These are phyloP conservation scores for Lachnum nothofagi DNA, from an alignment of 2,329 filamentous ascomycete genomes.

Conservation along the genomic window DNA sequence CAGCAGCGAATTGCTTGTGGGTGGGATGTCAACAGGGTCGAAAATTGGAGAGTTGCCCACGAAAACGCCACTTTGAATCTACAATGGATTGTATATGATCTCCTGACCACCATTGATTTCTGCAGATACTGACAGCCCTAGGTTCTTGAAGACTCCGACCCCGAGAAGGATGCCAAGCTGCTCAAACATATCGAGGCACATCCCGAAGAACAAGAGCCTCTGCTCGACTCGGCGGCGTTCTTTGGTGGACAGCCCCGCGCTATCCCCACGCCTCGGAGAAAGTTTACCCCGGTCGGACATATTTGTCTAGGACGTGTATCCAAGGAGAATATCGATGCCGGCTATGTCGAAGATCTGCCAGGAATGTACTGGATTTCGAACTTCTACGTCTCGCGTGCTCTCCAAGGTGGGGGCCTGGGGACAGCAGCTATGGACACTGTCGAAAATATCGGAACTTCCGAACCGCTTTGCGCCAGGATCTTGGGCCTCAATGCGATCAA, in stretches of 20 bases:
- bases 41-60: conserved; percentile 12
- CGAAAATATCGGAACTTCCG: conserved; percentile 18
- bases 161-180: conserved; percentile 16
- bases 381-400: conserved; percentile 26
- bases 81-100: conserved; percentile 8
- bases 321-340: conserved; percentile 6
- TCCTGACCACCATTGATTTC: not conserved
- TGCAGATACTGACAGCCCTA: conserved; percentile 7
- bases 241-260: conserved; percentile 18
- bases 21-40: conserved; percentile 31
- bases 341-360: conserved; percentile 3
- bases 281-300: conserved; percentile 27
- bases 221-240: conserved; percentile 20
- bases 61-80: conserved; percentile 4
- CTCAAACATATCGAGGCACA: conserved; percentile 16
- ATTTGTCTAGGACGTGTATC: conserved; percentile 20
- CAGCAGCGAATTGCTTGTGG: no score
- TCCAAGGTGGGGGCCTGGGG: conserved; percentile 24
- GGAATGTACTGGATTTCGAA: conserved; percentile 24
- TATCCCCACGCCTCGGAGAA: conserved; percentile 9
- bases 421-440: conserved; percentile 22
- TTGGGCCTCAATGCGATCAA: conserved; percentile 19
- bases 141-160: conserved; percentile 19
- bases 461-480: conserved; percentile 23
- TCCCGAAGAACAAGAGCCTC: conserved; percentile 15